These are phyloP conservation scores for Juncus inflexus DNA, from an alignment of 176 grass and related monocot species.

Conservation along the genomic window DNA sequence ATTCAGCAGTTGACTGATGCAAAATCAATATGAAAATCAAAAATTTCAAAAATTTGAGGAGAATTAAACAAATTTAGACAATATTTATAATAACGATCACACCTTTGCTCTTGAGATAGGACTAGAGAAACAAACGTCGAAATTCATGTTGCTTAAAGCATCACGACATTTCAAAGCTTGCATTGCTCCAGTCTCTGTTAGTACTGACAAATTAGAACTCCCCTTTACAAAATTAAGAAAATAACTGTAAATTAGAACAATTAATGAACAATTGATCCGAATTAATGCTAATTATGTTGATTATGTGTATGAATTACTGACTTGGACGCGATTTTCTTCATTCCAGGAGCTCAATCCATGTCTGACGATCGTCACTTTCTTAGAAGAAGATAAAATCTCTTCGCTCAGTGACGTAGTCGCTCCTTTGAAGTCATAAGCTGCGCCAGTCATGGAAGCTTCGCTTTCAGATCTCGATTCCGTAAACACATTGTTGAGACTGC, in stretches of 20 bases:
- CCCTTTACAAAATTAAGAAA: slow-evolving; percentile 41
- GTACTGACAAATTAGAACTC: slow-evolving; percentile 72
- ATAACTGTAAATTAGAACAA: slow-evolving; percentile 7
- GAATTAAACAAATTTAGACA: neutral
- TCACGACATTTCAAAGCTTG: slow-evolving; percentile 73
- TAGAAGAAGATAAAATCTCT: slow-evolving; percentile 36
- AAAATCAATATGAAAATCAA: slow-evolving; percentile 1
- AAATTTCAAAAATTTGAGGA: too few relatives aligned
- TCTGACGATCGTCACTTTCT: slow-evolving; percentile 73
- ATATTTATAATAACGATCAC: neutral
- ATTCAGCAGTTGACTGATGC: slow-evolving; percentile 58
- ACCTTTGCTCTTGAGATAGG: slow-evolving; percentile 87
- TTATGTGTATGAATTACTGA: slow-evolving; percentile 21
- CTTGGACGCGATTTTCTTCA: slow-evolving; percentile 52
- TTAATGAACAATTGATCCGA: neutral
- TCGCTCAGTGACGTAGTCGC: slow-evolving; percentile 57
- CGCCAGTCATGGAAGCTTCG: slow-evolving; percentile 40
- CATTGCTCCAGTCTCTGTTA: slow-evolving; percentile 52
- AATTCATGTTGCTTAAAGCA: slow-evolving; percentile 55
- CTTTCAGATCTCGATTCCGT: slow-evolving; percentile 37
- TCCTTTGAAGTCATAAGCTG: slow-evolving; percentile 63
- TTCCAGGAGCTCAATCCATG: slow-evolving; percentile 78
- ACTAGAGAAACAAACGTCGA: slow-evolving; percentile 69
- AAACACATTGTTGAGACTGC: slow-evolving; percentile 33
- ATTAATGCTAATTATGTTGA: too few relatives aligned